Conservation (phyloP, 176 grass and related monocot species). For the Eleusine indica region DNA sequence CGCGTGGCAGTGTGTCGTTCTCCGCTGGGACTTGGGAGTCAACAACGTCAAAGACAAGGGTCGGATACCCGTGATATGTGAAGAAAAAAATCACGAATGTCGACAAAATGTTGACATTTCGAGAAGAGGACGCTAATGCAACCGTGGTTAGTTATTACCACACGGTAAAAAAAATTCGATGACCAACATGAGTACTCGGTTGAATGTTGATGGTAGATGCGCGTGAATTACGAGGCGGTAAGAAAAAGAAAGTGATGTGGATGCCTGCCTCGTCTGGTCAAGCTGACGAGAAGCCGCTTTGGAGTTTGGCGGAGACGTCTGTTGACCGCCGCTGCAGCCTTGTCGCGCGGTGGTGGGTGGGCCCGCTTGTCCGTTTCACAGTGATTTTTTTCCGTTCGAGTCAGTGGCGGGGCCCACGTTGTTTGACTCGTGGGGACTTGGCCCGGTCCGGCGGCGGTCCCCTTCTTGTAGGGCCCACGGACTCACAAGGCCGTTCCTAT, state of each 20-base stretch:
- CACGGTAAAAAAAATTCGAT: too few species aligned
- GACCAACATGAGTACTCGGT: too few species aligned
- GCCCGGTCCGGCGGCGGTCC: too few species aligned
- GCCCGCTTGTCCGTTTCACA: background rate
- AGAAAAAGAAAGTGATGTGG: background rate
- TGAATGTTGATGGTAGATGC: background rate
- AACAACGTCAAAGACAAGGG: conserved; percentile 46
- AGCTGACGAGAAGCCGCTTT: background rate
- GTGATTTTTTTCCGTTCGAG: background rate
- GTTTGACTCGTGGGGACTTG: background rate
- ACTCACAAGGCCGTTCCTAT: background rate
- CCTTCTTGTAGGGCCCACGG: background rate
- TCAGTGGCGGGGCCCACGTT: background rate
- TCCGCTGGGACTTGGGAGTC: conserved; percentile 24
- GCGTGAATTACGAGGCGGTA: background rate
- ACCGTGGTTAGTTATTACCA: too few species aligned
- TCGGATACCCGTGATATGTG: background rate
- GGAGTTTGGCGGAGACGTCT: background rate
- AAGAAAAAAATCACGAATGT: background rate
- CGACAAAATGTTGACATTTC: background rate
- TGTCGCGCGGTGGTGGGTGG: background rate
- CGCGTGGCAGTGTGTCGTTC: background rate
- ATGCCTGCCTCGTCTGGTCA: background rate
- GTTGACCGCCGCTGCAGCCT: background rate
- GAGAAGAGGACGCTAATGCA: background rate